Evolutionary conservation across 202 grass and related monocot genomes (phyloP).

Genomic region (Eragrostis tef): DNA sequence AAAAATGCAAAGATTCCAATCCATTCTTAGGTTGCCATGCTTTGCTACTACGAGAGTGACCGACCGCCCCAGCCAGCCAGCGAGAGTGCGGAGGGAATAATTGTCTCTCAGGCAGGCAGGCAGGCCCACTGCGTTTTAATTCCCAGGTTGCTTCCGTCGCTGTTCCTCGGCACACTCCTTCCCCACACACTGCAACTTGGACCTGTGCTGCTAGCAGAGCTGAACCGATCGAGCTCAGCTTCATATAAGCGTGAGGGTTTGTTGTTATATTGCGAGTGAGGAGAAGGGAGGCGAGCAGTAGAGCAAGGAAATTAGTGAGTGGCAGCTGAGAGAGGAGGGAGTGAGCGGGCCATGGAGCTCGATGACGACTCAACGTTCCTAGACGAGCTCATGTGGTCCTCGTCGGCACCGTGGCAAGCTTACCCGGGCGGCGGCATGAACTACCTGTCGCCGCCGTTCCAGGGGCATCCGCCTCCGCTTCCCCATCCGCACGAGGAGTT

Average conservation of each 20-base stretch:
- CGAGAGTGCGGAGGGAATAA: slow-evolving; percentile 55
- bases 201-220: slow-evolving; percentile 36
- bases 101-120: slow-evolving; percentile 56
- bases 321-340: not conserved
- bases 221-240: not conserved
- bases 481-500: slow-evolving; percentile 51
- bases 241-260: slow-evolving; percentile 51
- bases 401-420: slow-evolving; percentile 24
- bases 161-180: not conserved
- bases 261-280: not conserved
- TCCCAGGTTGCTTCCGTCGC: slow-evolving; percentile 54
- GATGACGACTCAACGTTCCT: slow-evolving; percentile 81
- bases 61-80: not conserved
- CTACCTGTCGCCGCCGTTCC: slow-evolving; percentile 34
- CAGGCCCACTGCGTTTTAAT: slow-evolving; percentile 1
- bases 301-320: not conserved
- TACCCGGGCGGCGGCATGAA: slow-evolving; percentile 40
- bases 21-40: slow-evolving; percentile 39
- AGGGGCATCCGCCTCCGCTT: not conserved
- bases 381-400: slow-evolving; percentile 73
- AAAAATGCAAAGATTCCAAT: slow-evolving; percentile 62
- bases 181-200: slow-evolving; percentile 45
- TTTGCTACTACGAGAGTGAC: slow-evolving; percentile 2
- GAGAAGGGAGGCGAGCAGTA: not conserved
- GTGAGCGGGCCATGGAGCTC: slow-evolving; percentile 59